Evolutionary conservation across 768 basidiomycete genomes (phyloP).

Genomic region (Cubamyces lactineus): DNA sequence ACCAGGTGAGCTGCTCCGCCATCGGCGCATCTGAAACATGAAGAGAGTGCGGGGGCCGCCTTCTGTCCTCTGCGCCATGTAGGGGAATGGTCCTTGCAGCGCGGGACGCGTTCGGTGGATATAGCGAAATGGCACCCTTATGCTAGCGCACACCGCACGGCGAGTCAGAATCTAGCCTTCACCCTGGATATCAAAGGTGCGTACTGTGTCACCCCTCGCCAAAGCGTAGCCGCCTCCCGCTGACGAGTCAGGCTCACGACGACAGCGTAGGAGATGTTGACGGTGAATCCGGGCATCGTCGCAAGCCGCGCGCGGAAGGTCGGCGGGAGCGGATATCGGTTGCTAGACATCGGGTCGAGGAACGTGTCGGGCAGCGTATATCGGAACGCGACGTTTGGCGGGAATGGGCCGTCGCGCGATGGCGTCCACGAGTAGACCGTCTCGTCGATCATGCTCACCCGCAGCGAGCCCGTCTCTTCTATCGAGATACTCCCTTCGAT

Average conservation of each 20-base stretch:
- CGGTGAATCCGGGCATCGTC: conserved; percentile 31
- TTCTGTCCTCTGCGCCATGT: conserved; percentile 14
- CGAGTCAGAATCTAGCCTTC: too few relatives aligned
- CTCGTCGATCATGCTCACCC: conserved; percentile 23
- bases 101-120: conserved; percentile 27
- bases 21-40: conserved; percentile 21
- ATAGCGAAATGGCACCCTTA: conserved; percentile 30
- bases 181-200: neutral
- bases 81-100: conserved; percentile 27
- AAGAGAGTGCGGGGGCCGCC: conserved; percentile 30
- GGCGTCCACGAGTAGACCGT: conserved; percentile 30
- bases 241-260: conserved; percentile 25
- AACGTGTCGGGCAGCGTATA: conserved; percentile 31
- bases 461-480: conserved; percentile 29
- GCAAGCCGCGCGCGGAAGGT: conserved; percentile 28
- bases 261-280: conserved; percentile 31
- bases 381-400: conserved; percentile 28
- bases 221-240: conserved; percentile 26
- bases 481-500: conserved; percentile 34
- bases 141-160: conserved; percentile 4
- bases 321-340: conserved; percentile 28
- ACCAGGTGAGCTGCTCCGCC: conserved; percentile 9
- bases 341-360: conserved; percentile 16
- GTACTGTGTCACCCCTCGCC: conserved; percentile 22
- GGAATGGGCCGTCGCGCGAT: conserved; percentile 24